phyloP scores from a whole-genome alignment of 2,329 filamentous ascomycete species.

The Exophiala oligosperma region DNA sequence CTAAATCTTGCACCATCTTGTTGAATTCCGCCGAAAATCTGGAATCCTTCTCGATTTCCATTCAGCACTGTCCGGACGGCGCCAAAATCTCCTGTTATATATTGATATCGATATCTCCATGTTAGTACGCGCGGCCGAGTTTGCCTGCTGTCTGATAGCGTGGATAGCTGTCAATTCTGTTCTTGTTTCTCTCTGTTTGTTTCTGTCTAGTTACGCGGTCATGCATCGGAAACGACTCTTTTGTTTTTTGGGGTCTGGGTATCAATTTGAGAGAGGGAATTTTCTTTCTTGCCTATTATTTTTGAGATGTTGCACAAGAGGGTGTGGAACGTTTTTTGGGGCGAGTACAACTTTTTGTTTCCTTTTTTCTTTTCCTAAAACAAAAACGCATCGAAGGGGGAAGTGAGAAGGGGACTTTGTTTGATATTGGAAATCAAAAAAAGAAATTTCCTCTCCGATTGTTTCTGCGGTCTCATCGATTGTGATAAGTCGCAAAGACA shows the following conservation, averaged over 20 bases:
- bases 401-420: not conserved
- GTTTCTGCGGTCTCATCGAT: not conserved
- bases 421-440: not conserved
- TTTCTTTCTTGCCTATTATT: not conserved
- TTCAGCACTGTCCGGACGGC: slow-evolving; percentile 30
- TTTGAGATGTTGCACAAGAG: not conserved
- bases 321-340: not conserved
- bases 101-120: slow-evolving; percentile 13
- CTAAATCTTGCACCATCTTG: slow-evolving; percentile 4
- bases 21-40: slow-evolving; percentile 14
- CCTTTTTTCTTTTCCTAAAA: no score
- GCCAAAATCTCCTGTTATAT: slow-evolving; percentile 21
- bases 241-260: slow-evolving; percentile 1
- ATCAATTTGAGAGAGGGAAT: not conserved
- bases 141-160: slow-evolving; percentile 22
- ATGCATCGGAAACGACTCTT: slow-evolving; percentile 29
- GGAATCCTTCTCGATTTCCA: slow-evolving; percentile 10
- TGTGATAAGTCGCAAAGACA: not conserved
- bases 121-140: slow-evolving; percentile 22
- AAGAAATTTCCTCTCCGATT: not conserved
- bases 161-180: slow-evolving; percentile 25
- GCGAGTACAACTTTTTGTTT: not conserved
- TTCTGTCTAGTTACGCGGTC: slow-evolving; percentile 27
- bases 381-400: not conserved
- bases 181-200: slow-evolving; percentile 16